Base-by-base conservation (phyloP, 116 monocot genomes). In the Iris pallida region DNA sequence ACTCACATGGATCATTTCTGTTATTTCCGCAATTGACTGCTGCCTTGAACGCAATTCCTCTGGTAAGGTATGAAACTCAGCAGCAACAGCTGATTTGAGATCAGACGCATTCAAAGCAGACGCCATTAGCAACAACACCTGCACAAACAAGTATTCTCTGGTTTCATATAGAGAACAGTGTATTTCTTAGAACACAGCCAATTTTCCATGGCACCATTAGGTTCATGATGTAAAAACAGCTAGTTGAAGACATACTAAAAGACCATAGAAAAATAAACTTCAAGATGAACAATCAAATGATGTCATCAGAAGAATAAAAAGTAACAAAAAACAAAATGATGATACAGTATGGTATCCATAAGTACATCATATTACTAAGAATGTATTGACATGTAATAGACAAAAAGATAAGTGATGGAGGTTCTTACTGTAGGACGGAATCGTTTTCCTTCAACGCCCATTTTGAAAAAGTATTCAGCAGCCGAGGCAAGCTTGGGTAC, bases 401-500 rank as follows among this genome's bases (percentile, higher is more conserved):
- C 14, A 20, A 41, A 61, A 41, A 30, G 9, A 30, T 20, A 4
- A 43, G 16, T 58, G 42, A 42, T 15, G 20, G 40, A 45, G 55
- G 16, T 20, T 63, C 86, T 83, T 82, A 97, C 97, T 55, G 92
- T 92, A 53, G 92, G 92, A 45, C 97, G 84, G 9, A 92, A 92
- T 83, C 87, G 79, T 83, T 97, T 97, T 58, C 97, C 97, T 81
- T 97, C 92, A 47, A 88, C 97, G 55, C 92, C 89, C 72, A 87
- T 70, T 77, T 80, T 85, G 73, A 97, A 97, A 56, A 90, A 92
- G 78, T 92, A 97, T 76, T 87, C 89, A 65, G 97, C 97, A 68
- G 92, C 92, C 65, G 89, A 84, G 53, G 97, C 90, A 57, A 97
- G 74, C 58, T 97, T 91, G 0, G 95, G 95, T 6, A 91, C 92